Conservation (phyloP, 495 filamentous ascomycete genomes). For the Letharia columbiana region DNA sequence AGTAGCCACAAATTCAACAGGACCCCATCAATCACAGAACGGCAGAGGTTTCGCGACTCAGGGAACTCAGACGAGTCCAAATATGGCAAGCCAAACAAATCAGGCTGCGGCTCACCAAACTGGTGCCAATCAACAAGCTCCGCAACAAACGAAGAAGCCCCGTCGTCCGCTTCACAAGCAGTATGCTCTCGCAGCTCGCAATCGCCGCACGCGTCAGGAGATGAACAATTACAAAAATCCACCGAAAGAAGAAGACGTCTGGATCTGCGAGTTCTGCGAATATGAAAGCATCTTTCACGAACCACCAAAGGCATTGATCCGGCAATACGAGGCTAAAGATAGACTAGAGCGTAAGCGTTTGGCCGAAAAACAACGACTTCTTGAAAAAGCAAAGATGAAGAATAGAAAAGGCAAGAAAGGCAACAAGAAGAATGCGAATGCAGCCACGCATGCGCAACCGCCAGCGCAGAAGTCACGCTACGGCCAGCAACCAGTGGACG, state of each 20-base stretch:
- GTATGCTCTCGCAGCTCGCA: slow-evolving; percentile 55
- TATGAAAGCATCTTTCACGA: slow-evolving; percentile 80
- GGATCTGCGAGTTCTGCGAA: slow-evolving; percentile 92
- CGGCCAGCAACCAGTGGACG: slow-evolving; percentile 38
- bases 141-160: slow-evolving; percentile 46
- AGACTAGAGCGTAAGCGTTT: slow-evolving; percentile 70
- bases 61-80: slow-evolving; percentile 55
- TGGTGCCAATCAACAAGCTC: slow-evolving; percentile 30
- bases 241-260: slow-evolving; percentile 65
- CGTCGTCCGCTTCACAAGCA: slow-evolving; percentile 49
- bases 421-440: slow-evolving; percentile 50
- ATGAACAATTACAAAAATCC: slow-evolving; percentile 70
- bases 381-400: slow-evolving; percentile 95
- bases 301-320: slow-evolving; percentile 74
- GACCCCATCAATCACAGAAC: slow-evolving; percentile 12
- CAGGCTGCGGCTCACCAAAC: slow-evolving; percentile 27
- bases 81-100: slow-evolving; percentile 33
- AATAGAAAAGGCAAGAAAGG: slow-evolving; percentile 73
- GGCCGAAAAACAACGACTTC: slow-evolving; percentile 70
- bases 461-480: slow-evolving; percentile 38
- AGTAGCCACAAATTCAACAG: slow-evolving; percentile 14
- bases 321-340: slow-evolving; percentile 92
- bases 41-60: slow-evolving; percentile 45
- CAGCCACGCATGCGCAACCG: slow-evolving; percentile 19
- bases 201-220: slow-evolving; percentile 61